A percentile compares a stretch with the other conserved stretches of the same genome.
Evolutionary conservation across 2,329 filamentous ascomycete species (phyloP).

Genomic region (Talaromyces verruculosus): DNA sequence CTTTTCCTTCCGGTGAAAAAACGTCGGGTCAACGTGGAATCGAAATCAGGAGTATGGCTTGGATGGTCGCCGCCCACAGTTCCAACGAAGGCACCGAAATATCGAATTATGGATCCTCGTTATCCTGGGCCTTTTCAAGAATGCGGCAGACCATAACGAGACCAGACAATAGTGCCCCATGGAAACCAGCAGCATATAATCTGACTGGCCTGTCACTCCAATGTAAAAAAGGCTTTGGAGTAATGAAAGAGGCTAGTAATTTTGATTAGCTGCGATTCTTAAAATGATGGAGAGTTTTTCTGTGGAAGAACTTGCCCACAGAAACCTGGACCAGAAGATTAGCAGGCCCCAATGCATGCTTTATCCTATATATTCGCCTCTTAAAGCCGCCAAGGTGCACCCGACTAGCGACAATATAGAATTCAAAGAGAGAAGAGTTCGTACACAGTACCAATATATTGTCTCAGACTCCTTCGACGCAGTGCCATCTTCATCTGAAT

Average conservation of each 20-base stretch:
- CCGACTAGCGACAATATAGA: neutral
- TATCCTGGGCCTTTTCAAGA: neutral
- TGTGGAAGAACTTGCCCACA: neutral
- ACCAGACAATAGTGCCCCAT: neutral
- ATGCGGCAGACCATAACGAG: neutral
- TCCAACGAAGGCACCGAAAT: neutral
- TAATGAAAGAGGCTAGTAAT: neutral
- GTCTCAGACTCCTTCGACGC: neutral
- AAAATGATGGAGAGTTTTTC: neutral
- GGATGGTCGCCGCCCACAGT: neutral
- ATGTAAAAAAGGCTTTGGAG: conserved; percentile 1
- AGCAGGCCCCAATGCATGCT: neutral
- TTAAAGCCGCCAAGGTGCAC: neutral
- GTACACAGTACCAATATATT: neutral
- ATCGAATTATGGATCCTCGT: neutral
- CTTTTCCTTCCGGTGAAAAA: conserved; percentile 13
- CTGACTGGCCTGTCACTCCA: neutral
- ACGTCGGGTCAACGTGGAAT: conserved; percentile 12
- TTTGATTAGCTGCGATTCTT: neutral
- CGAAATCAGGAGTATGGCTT: neutral
- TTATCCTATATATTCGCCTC: neutral
- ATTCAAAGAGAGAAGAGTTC: neutral
- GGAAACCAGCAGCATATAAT: neutral
- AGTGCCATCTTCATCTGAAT: conserved; percentile 18
- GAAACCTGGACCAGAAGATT: neutral